Conservation (phyloP, 345 rosid genomes). For the Laguncularia racemosa region DNA sequence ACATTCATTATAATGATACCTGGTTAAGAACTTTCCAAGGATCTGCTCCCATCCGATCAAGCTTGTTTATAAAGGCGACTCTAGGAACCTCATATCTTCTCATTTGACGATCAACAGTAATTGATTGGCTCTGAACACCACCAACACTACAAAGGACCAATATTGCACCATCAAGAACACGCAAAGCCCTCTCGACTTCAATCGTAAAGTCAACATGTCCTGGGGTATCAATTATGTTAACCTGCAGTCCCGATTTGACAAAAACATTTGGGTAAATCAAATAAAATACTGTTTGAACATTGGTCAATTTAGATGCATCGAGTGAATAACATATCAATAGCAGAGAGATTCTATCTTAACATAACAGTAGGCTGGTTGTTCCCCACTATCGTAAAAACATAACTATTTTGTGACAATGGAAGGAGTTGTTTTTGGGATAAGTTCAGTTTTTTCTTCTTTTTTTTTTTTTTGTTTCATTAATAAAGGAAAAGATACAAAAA, state of each 20-base stretch:
- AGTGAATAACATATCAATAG: no score
- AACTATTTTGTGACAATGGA: no score
- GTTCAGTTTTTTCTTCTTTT: no score
- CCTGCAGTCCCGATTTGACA: slow-evolving; percentile 22
- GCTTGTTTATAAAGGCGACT: slow-evolving; percentile 91
- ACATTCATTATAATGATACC: slow-evolving; percentile 25
- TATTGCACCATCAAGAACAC: slow-evolving; percentile 95
- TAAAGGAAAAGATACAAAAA: no score
- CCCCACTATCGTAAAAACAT: no score
- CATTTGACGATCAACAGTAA: slow-evolving; percentile 98
- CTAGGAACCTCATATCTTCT: slow-evolving; percentile 95
- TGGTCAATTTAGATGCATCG: no score
- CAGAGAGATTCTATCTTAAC: no score
- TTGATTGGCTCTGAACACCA: slow-evolving; percentile 98
- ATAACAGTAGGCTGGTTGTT: no score
- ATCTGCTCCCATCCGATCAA: slow-evolving; percentile 99
- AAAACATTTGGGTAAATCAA: no score
- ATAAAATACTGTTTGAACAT: no score
- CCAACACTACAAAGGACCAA: slow-evolving; percentile 95
- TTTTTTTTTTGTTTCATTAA: no score
- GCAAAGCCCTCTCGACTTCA: slow-evolving; percentile 97
- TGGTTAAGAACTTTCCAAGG: slow-evolving; percentile 97
- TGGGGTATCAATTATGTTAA: slow-evolving; percentile 95
- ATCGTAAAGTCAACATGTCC: slow-evolving; percentile 98
- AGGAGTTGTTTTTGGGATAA: no score